Evolutionary conservation across 768 basidiomycete species (phyloP).

Genomic region (Podaxis sp.): DNA sequence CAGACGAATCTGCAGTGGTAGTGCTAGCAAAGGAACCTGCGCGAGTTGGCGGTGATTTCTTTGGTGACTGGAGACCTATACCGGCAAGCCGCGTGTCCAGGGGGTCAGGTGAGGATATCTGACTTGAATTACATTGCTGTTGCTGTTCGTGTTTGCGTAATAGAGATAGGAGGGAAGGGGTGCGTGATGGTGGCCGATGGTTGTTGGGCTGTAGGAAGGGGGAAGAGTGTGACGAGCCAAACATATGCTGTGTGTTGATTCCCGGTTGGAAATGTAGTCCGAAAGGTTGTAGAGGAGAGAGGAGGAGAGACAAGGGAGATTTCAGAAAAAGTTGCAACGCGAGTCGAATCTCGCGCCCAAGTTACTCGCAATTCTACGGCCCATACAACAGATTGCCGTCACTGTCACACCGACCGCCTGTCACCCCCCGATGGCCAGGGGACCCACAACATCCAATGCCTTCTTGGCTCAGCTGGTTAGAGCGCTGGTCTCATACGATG

Average conservation of each 20-base stretch:
- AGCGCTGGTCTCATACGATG: slow-evolving; percentile 9
- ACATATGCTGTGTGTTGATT: neutral
- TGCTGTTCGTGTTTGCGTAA: slow-evolving; percentile 3
- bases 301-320: neutral
- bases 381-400: neutral
- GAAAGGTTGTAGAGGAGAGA: neutral
- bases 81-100: neutral
- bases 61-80: slow-evolving; percentile 8
- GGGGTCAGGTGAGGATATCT: slow-evolving; percentile 1
- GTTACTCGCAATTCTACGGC: neutral
- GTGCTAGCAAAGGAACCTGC: neutral
- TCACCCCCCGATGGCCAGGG: neutral
- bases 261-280: neutral
- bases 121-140: neutral
- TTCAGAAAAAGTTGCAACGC: neutral
- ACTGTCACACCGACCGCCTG: neutral
- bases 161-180: slow-evolving; percentile 8
- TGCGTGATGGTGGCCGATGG: slow-evolving; percentile 6
- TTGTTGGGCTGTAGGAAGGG: neutral
- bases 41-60: neutral
- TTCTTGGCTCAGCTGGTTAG: slow-evolving; percentile 16
- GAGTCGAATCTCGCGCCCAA: neutral
- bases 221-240: neutral
- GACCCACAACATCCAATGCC: neutral
- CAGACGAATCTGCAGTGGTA: neutral